Conservation (phyloP, 225 moss, liverwort and hornwort species). For the Straminergon stramineum region DNA sequence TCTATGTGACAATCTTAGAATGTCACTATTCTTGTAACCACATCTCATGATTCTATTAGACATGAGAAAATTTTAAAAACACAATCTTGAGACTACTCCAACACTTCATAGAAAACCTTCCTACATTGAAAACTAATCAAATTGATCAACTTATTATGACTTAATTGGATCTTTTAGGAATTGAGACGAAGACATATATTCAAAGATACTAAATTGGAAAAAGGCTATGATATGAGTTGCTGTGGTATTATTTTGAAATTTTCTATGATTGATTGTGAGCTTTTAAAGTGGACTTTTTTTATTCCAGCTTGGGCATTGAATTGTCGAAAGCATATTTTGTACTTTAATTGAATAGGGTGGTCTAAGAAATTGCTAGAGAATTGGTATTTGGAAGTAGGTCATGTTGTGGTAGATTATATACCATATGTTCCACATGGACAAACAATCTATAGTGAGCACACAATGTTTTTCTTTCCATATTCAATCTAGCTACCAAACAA, state of each 20-base stretch:
- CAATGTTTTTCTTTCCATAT: conserved; percentile 51
- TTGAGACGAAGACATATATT: neutral
- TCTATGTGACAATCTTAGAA: neutral
- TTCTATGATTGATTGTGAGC: neutral
- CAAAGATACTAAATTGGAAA: neutral
- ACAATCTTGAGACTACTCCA: neutral
- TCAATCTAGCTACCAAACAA: conserved; percentile 6
- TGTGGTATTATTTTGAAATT: neutral
- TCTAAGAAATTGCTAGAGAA: no score
- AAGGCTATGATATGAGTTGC: no score
- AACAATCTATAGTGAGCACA: conserved; percentile 55
- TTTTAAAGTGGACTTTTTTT: neutral
- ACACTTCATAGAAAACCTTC: neutral
- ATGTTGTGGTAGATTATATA: conserved; percentile 29
- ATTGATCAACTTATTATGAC: neutral
- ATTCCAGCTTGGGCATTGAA: neutral
- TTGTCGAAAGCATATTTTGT: no score
- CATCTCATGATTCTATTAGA: neutral
- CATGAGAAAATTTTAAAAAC: neutral
- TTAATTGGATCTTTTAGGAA: neutral
- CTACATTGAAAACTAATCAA: neutral
- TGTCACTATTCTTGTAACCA: no score
- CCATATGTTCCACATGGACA: conserved; percentile 90
- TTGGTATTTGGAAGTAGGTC: no score
- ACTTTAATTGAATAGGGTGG: no score